These are phyloP conservation scores for Dryadomyces quercus-mongolicae DNA, from an alignment of 2,329 filamentous ascomycete species.

Conservation along the genomic window DNA sequence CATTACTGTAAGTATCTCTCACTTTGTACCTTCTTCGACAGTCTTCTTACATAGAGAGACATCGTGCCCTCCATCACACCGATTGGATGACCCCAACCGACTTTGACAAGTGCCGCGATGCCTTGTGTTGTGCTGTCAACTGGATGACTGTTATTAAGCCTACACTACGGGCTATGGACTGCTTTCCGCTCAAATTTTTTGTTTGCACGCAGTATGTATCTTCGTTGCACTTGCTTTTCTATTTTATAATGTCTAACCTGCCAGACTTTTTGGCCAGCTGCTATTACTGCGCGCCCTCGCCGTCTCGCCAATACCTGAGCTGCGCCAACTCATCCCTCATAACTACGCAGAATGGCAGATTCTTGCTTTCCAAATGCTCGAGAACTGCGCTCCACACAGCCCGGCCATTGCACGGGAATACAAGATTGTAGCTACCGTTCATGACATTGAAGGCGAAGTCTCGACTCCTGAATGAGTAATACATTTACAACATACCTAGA, in stretches of 20 bases:
- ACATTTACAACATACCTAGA: too few relatives aligned
- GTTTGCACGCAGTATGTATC: constrained; percentile 11
- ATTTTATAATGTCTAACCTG: not conserved
- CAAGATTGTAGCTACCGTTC: constrained; percentile 15
- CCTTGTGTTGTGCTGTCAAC: constrained; percentile 7
- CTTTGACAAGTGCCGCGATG: constrained; percentile 12
- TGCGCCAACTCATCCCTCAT: constrained; percentile 7
- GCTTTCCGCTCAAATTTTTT: constrained; percentile 11
- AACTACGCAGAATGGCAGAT: constrained; percentile 6
- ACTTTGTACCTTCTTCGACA: not conserved
- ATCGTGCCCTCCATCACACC: constrained; percentile 12
- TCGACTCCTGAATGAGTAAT: too few relatives aligned
- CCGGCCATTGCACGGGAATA: constrained; percentile 10
- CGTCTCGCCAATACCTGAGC: not conserved
- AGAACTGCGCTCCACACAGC: constrained; percentile 8
- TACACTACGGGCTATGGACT: constrained; percentile 5
- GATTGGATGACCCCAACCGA: constrained; percentile 11
- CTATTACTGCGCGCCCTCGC: constrained; percentile 10
- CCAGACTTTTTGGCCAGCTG: constrained; percentile 11
- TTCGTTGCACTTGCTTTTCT: not conserved
- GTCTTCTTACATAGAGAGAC: not conserved
- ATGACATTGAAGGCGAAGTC: not conserved
- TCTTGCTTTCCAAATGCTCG: constrained; percentile 7
- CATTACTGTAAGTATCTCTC: constrained; percentile 6
- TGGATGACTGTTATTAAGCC: constrained; percentile 10